phyloP scores from a whole-genome alignment of 495 filamentous ascomycete genomes.

The Choiromyces venosus region DNA sequence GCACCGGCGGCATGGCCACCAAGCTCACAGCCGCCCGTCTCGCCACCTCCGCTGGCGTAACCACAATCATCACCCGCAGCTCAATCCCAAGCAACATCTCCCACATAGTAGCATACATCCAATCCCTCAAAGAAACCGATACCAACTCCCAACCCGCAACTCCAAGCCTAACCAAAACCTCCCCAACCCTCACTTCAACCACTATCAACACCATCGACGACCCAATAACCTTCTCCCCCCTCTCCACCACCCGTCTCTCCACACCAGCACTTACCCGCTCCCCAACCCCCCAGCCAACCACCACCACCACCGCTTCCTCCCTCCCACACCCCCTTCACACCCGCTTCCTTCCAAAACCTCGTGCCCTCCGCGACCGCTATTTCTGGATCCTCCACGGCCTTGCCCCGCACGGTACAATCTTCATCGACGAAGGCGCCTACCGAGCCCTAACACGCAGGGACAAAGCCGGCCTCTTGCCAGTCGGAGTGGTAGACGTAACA shows the following conservation, averaged over 20 bases:
- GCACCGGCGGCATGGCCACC: slow-evolving; percentile 97
- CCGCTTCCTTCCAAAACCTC: slow-evolving; percentile 79
- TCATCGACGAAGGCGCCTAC: slow-evolving; percentile 84
- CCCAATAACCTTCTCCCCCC: slow-evolving; percentile 43
- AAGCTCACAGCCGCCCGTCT: slow-evolving; percentile 94
- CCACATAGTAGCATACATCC: slow-evolving; percentile 76
- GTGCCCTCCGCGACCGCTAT: slow-evolving; percentile 82
- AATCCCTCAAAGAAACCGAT: slow-evolving; percentile 48
- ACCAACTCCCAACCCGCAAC: slow-evolving; percentile 8
- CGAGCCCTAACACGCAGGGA: slow-evolving; percentile 58
- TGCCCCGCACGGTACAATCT: slow-evolving; percentile 83
- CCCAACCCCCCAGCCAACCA: slow-evolving; percentile 28
- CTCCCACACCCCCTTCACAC: slow-evolving; percentile 68
- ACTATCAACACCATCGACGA: slow-evolving; percentile 38
- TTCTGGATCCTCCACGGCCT: slow-evolving; percentile 97
- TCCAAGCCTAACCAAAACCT: slow-evolving; percentile 14
- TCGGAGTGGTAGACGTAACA: slow-evolving; percentile 81
- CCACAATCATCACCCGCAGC: slow-evolving; percentile 85
- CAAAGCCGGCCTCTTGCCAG: slow-evolving; percentile 86
- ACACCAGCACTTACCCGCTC: slow-evolving; percentile 10
- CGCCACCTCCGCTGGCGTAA: slow-evolving; percentile 90
- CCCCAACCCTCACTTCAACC: slow-evolving; percentile 10
- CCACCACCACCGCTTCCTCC: slow-evolving; percentile 8
- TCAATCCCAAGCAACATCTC: slow-evolving; percentile 89
- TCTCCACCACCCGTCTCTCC: slow-evolving; percentile 27